Conservation (phyloP, 257 asterid genomes). For the Solanum sitiens region DNA sequence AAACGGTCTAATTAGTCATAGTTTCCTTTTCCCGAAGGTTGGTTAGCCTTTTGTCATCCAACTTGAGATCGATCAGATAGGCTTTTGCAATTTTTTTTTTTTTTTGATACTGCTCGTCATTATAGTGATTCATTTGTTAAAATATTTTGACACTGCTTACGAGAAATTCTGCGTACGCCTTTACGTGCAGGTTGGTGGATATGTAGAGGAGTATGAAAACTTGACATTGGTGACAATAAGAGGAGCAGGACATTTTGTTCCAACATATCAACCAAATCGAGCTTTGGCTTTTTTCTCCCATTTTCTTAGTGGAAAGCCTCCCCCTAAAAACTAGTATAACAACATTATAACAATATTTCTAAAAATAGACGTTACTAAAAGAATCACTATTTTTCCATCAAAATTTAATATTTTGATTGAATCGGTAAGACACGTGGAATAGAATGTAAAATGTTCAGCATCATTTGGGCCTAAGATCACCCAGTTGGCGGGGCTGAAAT, state of each 20-base stretch:
- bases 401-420: too few species aligned
- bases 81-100: not conserved
- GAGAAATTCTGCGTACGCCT: not conserved
- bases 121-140: not conserved
- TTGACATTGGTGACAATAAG: conserved; percentile 5
- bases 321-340: not conserved
- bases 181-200: conserved; percentile 10
- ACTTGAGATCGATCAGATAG: not conserved
- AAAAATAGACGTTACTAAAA: not conserved
- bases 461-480: not conserved
- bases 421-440: not conserved
- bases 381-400: not conserved
- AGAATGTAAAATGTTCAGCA: not conserved
- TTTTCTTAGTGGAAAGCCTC: conserved; percentile 1
- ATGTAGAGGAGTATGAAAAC: conserved; percentile 7
- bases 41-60: not conserved
- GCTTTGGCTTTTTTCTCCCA: conserved; percentile 4
- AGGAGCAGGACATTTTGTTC: conserved; percentile 16
- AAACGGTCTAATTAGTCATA: not conserved
- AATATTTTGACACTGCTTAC: not conserved
- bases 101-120: not conserved
- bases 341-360: too few species aligned
- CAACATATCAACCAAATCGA: conserved; percentile 11
- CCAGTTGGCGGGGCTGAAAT: not conserved
- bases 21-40: not conserved